Evolutionary conservation across 2,329 filamentous ascomycete genomes (phyloP).

Genomic region (Coleophoma crateriformis): DNA sequence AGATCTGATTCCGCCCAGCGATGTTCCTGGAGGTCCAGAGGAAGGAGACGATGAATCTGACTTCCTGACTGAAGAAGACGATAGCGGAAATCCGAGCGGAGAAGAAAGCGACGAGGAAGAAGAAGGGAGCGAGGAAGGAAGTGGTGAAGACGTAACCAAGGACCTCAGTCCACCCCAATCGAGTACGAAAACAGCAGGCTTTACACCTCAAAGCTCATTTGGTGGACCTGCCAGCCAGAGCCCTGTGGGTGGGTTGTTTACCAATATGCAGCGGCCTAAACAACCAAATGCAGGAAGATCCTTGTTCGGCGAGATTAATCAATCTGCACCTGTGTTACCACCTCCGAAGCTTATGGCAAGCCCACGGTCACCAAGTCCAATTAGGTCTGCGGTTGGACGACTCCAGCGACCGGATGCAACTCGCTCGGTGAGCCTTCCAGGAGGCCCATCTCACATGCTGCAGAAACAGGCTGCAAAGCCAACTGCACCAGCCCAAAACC

Average conservation of each 20-base stretch:
- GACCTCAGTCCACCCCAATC: constrained; percentile 49
- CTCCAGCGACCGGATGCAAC: constrained; percentile 42
- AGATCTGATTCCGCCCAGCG: constrained; percentile 17
- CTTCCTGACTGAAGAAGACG: constrained; percentile 29
- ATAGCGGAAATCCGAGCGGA: constrained; percentile 25
- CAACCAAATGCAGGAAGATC: constrained; percentile 32
- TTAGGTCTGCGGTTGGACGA: constrained; percentile 50
- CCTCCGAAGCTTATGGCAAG: constrained; percentile 43
- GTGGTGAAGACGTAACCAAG: constrained; percentile 59
- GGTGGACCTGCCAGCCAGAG: constrained; percentile 38
- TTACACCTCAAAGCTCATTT: constrained; percentile 56
- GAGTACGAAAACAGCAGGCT: constrained; percentile 40
- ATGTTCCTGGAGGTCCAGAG: constrained; percentile 24
- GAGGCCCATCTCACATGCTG: constrained; percentile 50
- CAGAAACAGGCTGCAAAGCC: constrained; percentile 42
- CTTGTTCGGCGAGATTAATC: constrained; percentile 50
- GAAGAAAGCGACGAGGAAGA: constrained; percentile 33
- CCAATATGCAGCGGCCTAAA: constrained; percentile 39
- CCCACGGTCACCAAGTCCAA: constrained; percentile 68
- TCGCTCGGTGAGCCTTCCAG: constrained; percentile 56
- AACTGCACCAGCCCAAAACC: constrained; percentile 36
- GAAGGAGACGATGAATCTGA: constrained; percentile 23
- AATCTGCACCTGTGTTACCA: constrained; percentile 48
- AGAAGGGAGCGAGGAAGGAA: constrained; percentile 39
- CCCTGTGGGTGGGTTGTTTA: constrained; percentile 27